Evolutionary conservation across 2,329 filamentous ascomycete genomes (phyloP).

Genomic region (Ophiostoma perfectum): DNA sequence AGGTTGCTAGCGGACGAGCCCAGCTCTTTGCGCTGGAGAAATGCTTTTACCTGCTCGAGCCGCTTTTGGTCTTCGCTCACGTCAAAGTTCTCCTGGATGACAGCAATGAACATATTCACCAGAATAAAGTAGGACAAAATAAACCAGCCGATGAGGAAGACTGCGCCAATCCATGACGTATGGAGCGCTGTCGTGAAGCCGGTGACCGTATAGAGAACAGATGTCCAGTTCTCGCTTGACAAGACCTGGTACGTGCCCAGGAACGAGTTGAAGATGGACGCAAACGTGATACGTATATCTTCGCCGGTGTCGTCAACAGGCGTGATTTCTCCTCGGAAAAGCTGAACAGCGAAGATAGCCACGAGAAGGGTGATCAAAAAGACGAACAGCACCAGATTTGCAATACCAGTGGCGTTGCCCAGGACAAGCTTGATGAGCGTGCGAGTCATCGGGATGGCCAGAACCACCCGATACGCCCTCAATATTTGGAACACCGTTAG

Average conservation of each 20-base stretch:
- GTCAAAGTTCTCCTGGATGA: conserved; percentile 99
- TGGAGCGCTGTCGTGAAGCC: conserved; percentile 57
- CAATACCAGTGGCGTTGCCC: conserved; percentile 84
- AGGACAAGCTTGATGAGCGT: conserved; percentile 83
- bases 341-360: conserved; percentile 85
- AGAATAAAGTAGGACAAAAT: conserved; percentile 93
- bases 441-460: conserved; percentile 81
- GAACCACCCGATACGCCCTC: conserved; percentile 82
- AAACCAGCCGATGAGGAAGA: conserved; percentile 93
- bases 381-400: conserved; percentile 92
- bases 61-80: conserved; percentile 98
- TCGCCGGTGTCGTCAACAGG: conserved; percentile 55
- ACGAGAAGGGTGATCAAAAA: conserved; percentile 92
- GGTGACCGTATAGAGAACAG: conserved; percentile 77
- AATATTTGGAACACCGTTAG: conserved; percentile 90
- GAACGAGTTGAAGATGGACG: conserved; percentile 90
- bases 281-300: conserved; percentile 68
- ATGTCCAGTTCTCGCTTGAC: conserved; percentile 94
- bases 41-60: conserved; percentile 90
- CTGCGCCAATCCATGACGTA: conserved; percentile 87
- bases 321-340: conserved; percentile 84
- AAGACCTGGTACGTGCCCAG: conserved; percentile 96
- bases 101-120: conserved; percentile 99
- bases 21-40: conserved; percentile 84
- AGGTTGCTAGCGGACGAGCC: conserved; percentile 68